Base-by-base conservation (phyloP, 2,329 filamentous ascomycete genomes). In the Trichoderma oligosporum region DNA sequence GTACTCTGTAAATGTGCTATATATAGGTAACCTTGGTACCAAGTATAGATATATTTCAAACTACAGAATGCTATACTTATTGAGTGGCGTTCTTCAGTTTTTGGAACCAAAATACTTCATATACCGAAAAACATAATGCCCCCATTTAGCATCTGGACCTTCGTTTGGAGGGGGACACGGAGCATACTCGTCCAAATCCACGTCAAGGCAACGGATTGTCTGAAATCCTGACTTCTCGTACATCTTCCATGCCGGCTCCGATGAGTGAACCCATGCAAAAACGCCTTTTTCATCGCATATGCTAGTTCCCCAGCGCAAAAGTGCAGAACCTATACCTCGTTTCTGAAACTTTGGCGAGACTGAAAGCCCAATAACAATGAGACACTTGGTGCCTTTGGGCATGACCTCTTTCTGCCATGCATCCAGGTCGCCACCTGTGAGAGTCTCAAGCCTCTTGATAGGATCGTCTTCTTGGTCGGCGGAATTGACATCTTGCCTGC, bases 211-310 rank as follows among this genome's bases (percentile, higher is more conserved):
- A 6, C 67, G 66, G 7, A 67, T 64, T 7, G 66, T 59, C 46
- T 65, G 62, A 41, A 70, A 73, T 1, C 68, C 70, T 27, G 61
- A 61, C 59, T 67, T 68, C 33, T 61, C 61, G 38, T 70, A 73
- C 55, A 68, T 61, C n/a, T 25, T 51, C 62, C 64, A 68, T 1
- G 62, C 68, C 5, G 61, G 63, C 56, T 70, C 68, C 6, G 70
- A 73, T 14, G 70, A 68, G 57, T 72, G 69, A 45, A 71, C 70
- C 71, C 71, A 73, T 31, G 64, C 66, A 39, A 71, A 68, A 7
- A 65, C 65, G 2, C 62, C 60, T 27, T 64, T 52, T 5, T 62
- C 51, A 44, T 73, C 69, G 47, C 68, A 68, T 5, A 65, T 61
- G 11, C 61, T 47, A 4, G 66, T 69, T 20, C 71, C 72, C 65